Evolutionary conservation across 805 yeast genomes (phyloP).

Genomic region (Yamadazyma tumulicola): DNA sequence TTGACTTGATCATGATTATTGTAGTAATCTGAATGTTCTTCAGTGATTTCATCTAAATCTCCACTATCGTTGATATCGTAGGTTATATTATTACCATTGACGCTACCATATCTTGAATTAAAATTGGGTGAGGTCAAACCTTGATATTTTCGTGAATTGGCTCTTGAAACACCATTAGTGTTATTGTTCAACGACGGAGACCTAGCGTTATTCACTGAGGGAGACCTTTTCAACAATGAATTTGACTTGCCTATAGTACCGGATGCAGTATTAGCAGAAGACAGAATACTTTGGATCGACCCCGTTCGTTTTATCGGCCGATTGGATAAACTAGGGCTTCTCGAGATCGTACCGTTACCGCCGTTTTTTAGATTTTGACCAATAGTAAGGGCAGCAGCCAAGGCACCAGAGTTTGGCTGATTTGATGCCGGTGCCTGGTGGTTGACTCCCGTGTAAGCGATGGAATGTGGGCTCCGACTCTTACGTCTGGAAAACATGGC

Average conservation of each 20-base stretch:
- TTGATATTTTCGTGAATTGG: not conserved
- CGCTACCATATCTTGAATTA: not conserved
- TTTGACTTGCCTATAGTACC: constrained; percentile 5
- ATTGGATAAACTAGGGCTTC: not conserved
- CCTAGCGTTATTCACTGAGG: constrained; percentile 6
- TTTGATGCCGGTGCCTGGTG: constrained; percentile 27
- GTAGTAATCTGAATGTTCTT: constrained; percentile 20
- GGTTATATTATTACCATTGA: constrained; percentile 4
- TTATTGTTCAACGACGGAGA: not conserved
- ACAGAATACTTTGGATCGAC: not conserved
- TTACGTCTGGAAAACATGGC: constrained; percentile 28
- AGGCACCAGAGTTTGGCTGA: constrained; percentile 37
- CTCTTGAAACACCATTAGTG: not conserved
- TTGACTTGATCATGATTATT: constrained; percentile 31
- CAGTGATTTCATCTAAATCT: constrained; percentile 28
- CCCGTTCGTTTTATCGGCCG: not conserved
- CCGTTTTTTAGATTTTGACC: constrained; percentile 24
- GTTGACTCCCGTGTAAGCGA: constrained; percentile 43
- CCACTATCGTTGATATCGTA: constrained; percentile 29
- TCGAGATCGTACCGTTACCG: constrained; percentile 1
- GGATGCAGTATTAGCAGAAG: not conserved
- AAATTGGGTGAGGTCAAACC: not conserved
- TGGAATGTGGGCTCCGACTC: constrained; percentile 26
- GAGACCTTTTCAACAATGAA: constrained; percentile 13
- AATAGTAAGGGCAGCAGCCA: constrained; percentile 44